Evolutionary conservation across 305 asterid species (phyloP).

Genomic region (Fraxinus floribunda): DNA sequence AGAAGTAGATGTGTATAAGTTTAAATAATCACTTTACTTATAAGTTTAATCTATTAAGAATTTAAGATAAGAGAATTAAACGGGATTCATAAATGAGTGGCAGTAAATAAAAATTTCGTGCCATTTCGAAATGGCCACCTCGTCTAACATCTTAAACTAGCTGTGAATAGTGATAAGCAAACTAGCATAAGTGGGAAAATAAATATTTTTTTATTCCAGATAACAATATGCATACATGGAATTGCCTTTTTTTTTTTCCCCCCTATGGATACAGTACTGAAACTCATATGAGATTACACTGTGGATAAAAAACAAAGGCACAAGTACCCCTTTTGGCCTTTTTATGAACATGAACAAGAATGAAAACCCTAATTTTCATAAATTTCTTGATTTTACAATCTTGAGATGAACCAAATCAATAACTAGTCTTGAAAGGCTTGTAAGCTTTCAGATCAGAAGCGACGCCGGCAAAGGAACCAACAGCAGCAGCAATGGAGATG

Average conservation of each 20-base stretch:
- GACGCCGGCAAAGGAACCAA: no score
- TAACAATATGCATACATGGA: conserved; percentile 23
- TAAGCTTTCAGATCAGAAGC: no score
- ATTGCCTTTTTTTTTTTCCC: not conserved
- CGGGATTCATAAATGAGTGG: not conserved
- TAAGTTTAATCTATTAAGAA: not conserved
- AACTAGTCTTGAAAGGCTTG: no score
- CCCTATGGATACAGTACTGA: not conserved
- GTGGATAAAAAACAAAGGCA: not conserved
- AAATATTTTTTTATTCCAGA: conserved; percentile 9
- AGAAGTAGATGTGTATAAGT: not conserved
- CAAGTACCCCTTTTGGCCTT: conserved; percentile 21
- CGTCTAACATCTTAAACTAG: not conserved
- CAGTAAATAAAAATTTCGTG: not conserved
- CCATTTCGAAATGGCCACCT: not conserved
- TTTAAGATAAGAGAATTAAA: no score
- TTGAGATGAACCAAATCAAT: not conserved
- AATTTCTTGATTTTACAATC: not conserved
- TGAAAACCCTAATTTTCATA: conserved; percentile 15
- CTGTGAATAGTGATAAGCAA: not conserved
- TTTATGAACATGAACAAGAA: conserved; percentile 28
- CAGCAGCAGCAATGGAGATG: conserved; percentile 22
- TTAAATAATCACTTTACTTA: not conserved
- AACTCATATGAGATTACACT: not conserved
- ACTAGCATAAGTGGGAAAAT: not conserved